phyloP scores from a whole-genome alignment of 2,329 filamentous ascomycete genomes.

The Fusarium brevicatenulatum region DNA sequence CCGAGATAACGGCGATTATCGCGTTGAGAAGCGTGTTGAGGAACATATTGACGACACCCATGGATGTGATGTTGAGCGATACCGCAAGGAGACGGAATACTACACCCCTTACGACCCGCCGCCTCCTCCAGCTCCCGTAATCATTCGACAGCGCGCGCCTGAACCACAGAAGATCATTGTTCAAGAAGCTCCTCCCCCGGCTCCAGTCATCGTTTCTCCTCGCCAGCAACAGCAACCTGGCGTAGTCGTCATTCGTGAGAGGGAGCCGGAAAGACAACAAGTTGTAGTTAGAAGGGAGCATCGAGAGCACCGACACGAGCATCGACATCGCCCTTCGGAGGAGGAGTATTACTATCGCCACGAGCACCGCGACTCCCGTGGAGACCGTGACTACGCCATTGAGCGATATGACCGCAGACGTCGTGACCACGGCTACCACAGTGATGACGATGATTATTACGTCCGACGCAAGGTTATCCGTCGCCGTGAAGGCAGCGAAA shows the following conservation, averaged over 20 bases:
- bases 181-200: slow-evolving; percentile 64
- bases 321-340: slow-evolving; percentile 43
- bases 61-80: slow-evolving; percentile 65
- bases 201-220: slow-evolving; percentile 60
- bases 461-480: slow-evolving; percentile 58
- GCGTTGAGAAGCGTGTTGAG: slow-evolving; percentile 64
- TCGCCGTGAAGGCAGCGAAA: slow-evolving; percentile 62
- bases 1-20: slow-evolving; percentile 54
- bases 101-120: slow-evolving; percentile 63
- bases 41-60: slow-evolving; percentile 59
- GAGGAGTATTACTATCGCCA: slow-evolving; percentile 65
- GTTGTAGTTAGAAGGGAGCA: slow-evolving; percentile 49
- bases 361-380: slow-evolving; percentile 56
- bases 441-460: slow-evolving; percentile 61
- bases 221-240: slow-evolving; percentile 58
- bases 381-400: slow-evolving; percentile 47
- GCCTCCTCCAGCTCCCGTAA: slow-evolving; percentile 57
- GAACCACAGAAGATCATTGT: slow-evolving; percentile 70
- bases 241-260: slow-evolving; percentile 56
- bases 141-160: slow-evolving; percentile 65
- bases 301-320: slow-evolving; percentile 16
- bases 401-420: slow-evolving; percentile 54
- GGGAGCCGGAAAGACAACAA: slow-evolving; percentile 53
- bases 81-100: slow-evolving; percentile 71
- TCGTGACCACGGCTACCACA: slow-evolving; percentile 56